Evolutionary conservation across 441 rosid species (phyloP).

Genomic region (Raphanus hybrid): DNA sequence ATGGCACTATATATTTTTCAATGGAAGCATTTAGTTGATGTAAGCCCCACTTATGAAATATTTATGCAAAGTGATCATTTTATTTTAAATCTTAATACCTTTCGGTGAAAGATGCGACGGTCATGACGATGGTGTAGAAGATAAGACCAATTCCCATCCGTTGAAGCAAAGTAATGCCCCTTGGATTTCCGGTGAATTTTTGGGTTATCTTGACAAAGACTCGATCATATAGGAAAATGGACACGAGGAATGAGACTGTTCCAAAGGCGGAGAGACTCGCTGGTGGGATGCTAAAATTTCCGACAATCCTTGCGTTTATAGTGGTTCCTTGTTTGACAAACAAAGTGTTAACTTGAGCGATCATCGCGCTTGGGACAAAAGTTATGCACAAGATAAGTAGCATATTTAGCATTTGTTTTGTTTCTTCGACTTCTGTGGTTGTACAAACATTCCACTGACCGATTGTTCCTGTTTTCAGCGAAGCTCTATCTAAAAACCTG

Average conservation of each 20-base stretch:
- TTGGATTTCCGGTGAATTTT: constrained; percentile 58
- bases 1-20: not conserved
- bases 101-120: constrained; percentile 65
- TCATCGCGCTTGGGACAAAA: constrained; percentile 71
- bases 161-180: constrained; percentile 88
- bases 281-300: constrained; percentile 73
- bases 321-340: constrained; percentile 95
- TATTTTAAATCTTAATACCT: constrained; percentile 15
- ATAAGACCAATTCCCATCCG: constrained; percentile 74
- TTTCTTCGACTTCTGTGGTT: constrained; percentile 90
- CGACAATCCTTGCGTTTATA: constrained; percentile 53
- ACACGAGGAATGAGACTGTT: constrained; percentile 76
- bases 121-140: constrained; percentile 68
- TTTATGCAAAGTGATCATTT: not conserved
- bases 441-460: constrained; percentile 73
- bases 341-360: constrained; percentile 82
- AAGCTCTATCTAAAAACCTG: constrained; percentile 79
- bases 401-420: constrained; percentile 93
- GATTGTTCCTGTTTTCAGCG: constrained; percentile 57
- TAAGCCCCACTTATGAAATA: not conserved
- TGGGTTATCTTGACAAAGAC: constrained; percentile 72
- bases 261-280: constrained; percentile 73
- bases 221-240: constrained; percentile 73
- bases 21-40: not conserved
- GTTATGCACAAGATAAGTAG: constrained; percentile 70